Conservation (phyloP, 1,139 yeast genomes). For the Blastobotrys serpentis region DNA sequence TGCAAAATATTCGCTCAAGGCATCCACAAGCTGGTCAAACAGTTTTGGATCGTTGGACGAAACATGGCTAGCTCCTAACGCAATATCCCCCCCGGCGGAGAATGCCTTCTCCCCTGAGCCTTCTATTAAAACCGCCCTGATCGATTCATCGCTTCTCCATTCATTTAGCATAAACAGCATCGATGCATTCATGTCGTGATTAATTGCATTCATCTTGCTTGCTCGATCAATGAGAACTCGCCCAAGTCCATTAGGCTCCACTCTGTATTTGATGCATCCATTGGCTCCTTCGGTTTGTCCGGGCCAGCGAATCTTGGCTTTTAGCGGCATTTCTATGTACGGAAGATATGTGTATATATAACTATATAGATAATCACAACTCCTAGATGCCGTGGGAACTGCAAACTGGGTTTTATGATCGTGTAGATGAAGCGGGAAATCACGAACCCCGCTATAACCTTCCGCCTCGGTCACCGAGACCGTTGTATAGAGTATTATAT, state of each 20-base stretch:
- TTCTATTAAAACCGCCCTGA: conserved; percentile 8
- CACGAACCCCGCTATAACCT: no score
- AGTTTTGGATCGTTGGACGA: background rate
- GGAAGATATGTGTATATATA: background rate
- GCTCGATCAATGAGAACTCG: conserved; percentile 7
- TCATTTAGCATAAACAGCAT: background rate
- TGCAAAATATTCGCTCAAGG: conserved; percentile 2
- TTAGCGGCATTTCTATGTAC: conserved; percentile 1
- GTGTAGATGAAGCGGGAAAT: no score
- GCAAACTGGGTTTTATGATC: no score
- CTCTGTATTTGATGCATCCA: background rate
- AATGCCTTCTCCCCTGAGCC: conserved; percentile 11
- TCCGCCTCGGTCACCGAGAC: no score
- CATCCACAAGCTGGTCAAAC: background rate
- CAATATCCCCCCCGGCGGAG: conserved; percentile 12
- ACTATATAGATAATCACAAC: no score
- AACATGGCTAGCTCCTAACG: background rate
- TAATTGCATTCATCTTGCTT: conserved; percentile 5
- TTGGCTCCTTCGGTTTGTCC: background rate
- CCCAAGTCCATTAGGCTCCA: conserved; percentile 6
- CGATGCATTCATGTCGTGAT: conserved; percentile 9
- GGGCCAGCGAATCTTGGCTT: background rate
- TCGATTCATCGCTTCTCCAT: conserved; percentile 1
- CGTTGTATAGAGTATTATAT: no score
- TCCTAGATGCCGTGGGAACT: no score